Evolutionary conservation across 805 yeast species (phyloP).

Genomic region (Jamesozyma gamospora): DNA sequence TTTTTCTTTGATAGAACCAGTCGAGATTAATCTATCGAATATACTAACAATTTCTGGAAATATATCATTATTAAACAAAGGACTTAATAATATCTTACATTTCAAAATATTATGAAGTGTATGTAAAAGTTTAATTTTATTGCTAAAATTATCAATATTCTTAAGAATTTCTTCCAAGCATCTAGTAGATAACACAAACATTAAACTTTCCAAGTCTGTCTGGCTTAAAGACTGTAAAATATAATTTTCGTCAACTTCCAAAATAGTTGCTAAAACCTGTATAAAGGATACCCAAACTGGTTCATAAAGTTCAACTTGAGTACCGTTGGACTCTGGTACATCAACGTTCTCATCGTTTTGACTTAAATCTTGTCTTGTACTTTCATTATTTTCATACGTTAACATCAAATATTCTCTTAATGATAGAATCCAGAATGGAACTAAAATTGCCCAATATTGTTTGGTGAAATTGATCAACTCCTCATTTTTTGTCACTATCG

Average conservation of each 20-base stretch:
- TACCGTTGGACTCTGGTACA: slow-evolving; percentile 1
- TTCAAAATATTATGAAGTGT: slow-evolving; percentile 50
- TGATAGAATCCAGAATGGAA: slow-evolving; percentile 71
- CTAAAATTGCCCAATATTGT: slow-evolving; percentile 49
- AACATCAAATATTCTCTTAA: slow-evolving; percentile 64
- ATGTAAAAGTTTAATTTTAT: slow-evolving; percentile 32
- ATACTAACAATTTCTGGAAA: slow-evolving; percentile 70
- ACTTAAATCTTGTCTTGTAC: slow-evolving; percentile 6
- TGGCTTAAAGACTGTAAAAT: slow-evolving; percentile 38
- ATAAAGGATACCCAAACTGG: slow-evolving; percentile 66
- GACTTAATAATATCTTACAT: slow-evolving; percentile 44
- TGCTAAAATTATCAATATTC: slow-evolving; percentile 17
- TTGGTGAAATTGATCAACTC: slow-evolving; percentile 42
- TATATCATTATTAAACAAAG: slow-evolving; percentile 55
- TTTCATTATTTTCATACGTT: slow-evolving; percentile 37
- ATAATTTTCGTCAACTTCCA: slow-evolving; percentile 39
- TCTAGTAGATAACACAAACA: slow-evolving; percentile 73
- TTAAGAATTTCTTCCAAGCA: slow-evolving; percentile 67
- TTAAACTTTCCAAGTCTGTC: slow-evolving; percentile 53
- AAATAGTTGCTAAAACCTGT: slow-evolving; percentile 59
- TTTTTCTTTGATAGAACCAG: slow-evolving; percentile 44
- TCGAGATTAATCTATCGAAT: slow-evolving; percentile 58
- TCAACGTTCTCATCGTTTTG: not conserved
- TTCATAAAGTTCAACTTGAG: slow-evolving; percentile 30
- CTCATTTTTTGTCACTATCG: slow-evolving; percentile 17